phyloP scores from a whole-genome alignment of 345 rosid species.

The Gossypium australe region DNA sequence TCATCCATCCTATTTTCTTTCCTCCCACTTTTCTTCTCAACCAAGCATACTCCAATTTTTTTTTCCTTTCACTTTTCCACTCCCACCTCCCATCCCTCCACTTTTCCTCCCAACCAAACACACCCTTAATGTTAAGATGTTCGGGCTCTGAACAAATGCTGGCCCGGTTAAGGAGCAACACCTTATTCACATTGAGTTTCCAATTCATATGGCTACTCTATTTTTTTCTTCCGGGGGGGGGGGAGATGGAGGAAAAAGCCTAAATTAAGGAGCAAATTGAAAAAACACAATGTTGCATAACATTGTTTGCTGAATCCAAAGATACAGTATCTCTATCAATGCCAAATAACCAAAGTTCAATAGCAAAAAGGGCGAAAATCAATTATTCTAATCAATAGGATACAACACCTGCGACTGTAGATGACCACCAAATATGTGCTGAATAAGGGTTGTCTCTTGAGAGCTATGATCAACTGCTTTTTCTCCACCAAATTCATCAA shows the following conservation, averaged over 20 bases:
- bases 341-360: neutral
- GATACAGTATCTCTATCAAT: neutral
- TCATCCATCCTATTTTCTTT: no score
- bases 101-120: no score
- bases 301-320: neutral
- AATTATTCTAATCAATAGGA: constrained; percentile 10
- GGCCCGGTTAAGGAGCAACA: neutral
- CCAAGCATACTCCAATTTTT: no score
- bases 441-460: constrained; percentile 91
- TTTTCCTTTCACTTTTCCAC: no score
- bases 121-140: neutral
- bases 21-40: no score
- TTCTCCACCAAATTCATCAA: constrained; percentile 94
- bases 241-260: neutral
- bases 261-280: neutral
- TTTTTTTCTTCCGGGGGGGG: no score
- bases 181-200: neutral
- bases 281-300: neutral
- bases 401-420: constrained; percentile 77
- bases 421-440: constrained; percentile 92
- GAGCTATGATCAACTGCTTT: constrained; percentile 59
- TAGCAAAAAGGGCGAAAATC: neutral
- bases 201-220: neutral
- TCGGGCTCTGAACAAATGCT: neutral
- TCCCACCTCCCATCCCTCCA: no score